These are phyloP conservation scores for Camellia oleifera DNA, from an alignment of 179 eudicot genomes.

Conservation along the genomic window DNA sequence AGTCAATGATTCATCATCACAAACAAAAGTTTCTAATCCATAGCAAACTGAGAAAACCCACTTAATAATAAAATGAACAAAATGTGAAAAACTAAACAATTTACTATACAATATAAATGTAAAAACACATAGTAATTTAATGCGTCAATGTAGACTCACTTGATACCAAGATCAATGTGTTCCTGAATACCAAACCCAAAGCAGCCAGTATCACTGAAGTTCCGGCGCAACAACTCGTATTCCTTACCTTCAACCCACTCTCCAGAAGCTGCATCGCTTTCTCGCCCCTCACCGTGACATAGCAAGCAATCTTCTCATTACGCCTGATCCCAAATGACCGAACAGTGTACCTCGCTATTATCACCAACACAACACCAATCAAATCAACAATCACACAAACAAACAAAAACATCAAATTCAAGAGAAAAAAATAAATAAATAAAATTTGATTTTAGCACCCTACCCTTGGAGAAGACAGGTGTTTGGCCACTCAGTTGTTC, in stretches of 20 bases:
- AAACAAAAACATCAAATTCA: not conserved
- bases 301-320: slow-evolving; percentile 36
- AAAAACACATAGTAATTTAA: not conserved
- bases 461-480: slow-evolving; percentile 82
- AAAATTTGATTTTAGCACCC: slow-evolving; percentile 25
- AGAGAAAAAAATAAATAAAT: not conserved
- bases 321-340: slow-evolving; percentile 38
- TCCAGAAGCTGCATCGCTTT: slow-evolving; percentile 31
- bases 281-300: slow-evolving; percentile 27
- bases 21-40: not conserved
- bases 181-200: slow-evolving; percentile 29
- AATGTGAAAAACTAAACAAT: not conserved
- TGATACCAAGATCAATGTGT: slow-evolving; percentile 34
- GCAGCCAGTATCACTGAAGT: slow-evolving; percentile 30
- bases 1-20: slow-evolving; percentile 1
- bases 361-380: not conserved
- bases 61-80: too few relatives aligned
- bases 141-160: slow-evolving; percentile 15
- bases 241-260: slow-evolving; percentile 38
- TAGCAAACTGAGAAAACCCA: too few relatives aligned
- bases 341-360: slow-evolving; percentile 39
- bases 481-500: slow-evolving; percentile 78
- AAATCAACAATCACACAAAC: not conserved
- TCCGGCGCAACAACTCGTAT: slow-evolving; percentile 24
- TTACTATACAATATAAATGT: not conserved